Conservation (phyloP, 73 alveolate species). For the Paramecium pentaurelia region DNA sequence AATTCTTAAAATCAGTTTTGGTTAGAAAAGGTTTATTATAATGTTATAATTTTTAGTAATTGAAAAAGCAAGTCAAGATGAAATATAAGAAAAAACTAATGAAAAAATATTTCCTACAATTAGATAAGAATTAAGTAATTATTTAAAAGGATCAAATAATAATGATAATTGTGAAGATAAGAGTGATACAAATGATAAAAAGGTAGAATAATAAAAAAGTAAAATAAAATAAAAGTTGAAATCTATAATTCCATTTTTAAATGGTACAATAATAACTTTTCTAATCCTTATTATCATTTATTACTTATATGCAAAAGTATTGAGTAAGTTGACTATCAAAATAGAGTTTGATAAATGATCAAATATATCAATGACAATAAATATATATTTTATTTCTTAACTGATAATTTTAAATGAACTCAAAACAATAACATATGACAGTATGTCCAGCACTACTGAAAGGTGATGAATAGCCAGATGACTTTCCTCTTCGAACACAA, state of each 20-base stretch:
- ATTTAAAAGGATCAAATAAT: neutral
- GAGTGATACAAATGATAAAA: neutral
- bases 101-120: neutral
- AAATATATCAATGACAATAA: neutral
- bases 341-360: neutral
- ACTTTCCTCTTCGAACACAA: neutral
- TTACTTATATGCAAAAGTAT: neutral
- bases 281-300: neutral
- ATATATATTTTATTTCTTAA: neutral
- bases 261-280: neutral
- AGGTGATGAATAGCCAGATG: constrained; percentile 20
- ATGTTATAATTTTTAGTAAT: neutral
- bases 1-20: neutral
- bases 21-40: neutral
- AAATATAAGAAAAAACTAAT: neutral
- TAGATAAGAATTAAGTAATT: neutral
- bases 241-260: neutral
- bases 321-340: neutral
- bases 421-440: constrained; percentile 27
- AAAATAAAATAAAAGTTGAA: neutral
- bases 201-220: neutral
- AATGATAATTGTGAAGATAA: neutral
- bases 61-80: constrained; percentile 8
- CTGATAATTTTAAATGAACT: neutral
- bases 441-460: constrained; percentile 25